Conservation (phyloP, 345 rosid species). For the Mercurialis annua region DNA sequence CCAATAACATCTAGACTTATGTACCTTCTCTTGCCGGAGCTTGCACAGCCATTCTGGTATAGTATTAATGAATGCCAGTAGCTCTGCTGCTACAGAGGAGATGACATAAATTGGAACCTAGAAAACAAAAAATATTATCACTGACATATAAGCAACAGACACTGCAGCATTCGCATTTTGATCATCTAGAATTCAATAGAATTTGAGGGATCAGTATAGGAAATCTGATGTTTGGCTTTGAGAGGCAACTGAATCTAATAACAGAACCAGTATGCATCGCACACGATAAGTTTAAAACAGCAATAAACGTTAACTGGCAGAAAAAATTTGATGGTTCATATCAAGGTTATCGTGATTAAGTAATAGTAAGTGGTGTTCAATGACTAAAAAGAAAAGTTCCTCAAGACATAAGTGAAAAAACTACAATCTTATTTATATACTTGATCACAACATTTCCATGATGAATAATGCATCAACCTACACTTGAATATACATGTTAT, state of each 20-base stretch:
- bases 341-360: too few relatives aligned
- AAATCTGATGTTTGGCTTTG: background rate
- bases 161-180: background rate
- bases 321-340: too few relatives aligned
- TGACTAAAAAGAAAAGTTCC: too few relatives aligned
- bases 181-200: background rate
- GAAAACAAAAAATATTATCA: conserved; percentile 7
- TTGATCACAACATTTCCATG: too few relatives aligned
- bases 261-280: background rate
- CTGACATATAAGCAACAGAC: background rate
- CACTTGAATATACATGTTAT: too few relatives aligned
- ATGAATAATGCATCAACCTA: too few relatives aligned
- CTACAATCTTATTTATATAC: too few relatives aligned
- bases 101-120: conserved; percentile 81
- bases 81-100: conserved; percentile 75
- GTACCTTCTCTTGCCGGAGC: conserved; percentile 73
- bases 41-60: conserved; percentile 89
- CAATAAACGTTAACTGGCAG: background rate
- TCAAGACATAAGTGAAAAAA: too few relatives aligned
- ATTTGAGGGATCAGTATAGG: background rate
- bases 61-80: conserved; percentile 61
- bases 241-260: background rate
- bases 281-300: background rate
- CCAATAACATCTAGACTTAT: conserved; percentile 11
- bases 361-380: too few relatives aligned